Conservation (phyloP, 176 grass and related monocot genomes). For the Aegilops speltoides region DNA sequence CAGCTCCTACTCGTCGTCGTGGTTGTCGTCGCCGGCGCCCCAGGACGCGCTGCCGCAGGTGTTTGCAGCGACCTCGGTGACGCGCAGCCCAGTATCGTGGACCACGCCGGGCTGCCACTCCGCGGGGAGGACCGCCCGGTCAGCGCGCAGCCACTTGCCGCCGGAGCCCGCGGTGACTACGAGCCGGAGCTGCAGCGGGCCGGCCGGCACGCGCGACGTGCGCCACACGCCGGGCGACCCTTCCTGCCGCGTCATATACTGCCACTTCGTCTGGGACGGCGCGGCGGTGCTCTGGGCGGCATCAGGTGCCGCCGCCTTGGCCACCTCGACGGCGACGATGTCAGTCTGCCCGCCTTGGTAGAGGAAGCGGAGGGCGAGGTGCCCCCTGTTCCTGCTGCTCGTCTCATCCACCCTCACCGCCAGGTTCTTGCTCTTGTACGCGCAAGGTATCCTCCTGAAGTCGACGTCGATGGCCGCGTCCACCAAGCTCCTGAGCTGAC, state of each 20-base stretch:
- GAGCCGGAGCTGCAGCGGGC: slow-evolving; percentile 47
- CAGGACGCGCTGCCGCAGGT: slow-evolving; percentile 10
- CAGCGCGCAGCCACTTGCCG: slow-evolving; percentile 53
- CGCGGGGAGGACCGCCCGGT: slow-evolving; percentile 41
- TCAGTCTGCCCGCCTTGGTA: slow-evolving; percentile 71
- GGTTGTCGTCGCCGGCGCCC: too few species aligned
- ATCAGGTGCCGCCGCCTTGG: neutral
- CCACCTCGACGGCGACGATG: slow-evolving; percentile 60
- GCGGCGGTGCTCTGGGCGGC: neutral
- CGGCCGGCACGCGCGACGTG: slow-evolving; percentile 23
- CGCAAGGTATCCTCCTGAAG: slow-evolving; percentile 55
- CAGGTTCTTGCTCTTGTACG: slow-evolving; percentile 43
- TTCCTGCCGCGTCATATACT: slow-evolving; percentile 30
- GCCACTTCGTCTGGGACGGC: slow-evolving; percentile 6
- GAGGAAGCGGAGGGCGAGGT: slow-evolving; percentile 49
- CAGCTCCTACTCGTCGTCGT: neutral
- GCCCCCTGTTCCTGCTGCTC: slow-evolving; percentile 19
- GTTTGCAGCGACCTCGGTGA: slow-evolving; percentile 47
- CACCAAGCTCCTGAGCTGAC: neutral
- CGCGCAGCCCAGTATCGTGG: slow-evolving; percentile 40
- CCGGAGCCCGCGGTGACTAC: slow-evolving; percentile 55
- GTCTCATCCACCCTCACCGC: slow-evolving; percentile 43
- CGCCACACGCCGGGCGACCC: slow-evolving; percentile 24
- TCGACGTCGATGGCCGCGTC: slow-evolving; percentile 5
- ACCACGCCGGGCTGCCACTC: slow-evolving; percentile 45